Evolutionary conservation across 768 basidiomycete species (phyloP).

Genomic region (Pleurotus sapidus): DNA sequence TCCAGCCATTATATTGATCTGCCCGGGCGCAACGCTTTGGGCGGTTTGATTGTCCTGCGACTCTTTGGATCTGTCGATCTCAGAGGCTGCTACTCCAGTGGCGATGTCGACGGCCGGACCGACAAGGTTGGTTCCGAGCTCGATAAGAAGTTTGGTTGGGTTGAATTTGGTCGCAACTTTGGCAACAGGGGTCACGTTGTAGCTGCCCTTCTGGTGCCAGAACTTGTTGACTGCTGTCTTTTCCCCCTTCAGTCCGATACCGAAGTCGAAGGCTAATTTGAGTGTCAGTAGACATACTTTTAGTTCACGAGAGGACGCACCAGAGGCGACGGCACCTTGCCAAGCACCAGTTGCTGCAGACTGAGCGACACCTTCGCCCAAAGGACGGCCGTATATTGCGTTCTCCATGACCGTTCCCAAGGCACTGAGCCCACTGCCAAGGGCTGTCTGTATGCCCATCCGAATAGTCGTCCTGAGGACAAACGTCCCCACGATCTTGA

Average conservation of each 20-base stretch:
- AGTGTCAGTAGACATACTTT: no score
- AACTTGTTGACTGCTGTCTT: neutral
- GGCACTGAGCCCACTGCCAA: neutral
- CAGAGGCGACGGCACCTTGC: neutral
- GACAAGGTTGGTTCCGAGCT: neutral
- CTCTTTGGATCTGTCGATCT: no score
- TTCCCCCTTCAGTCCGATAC: neutral
- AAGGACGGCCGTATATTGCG: neutral
- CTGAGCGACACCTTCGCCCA: neutral
- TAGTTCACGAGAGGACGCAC: neutral
- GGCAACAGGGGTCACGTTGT: neutral
- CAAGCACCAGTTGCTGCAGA: conserved; percentile 1
- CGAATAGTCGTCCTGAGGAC: neutral
- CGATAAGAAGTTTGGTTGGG: neutral
- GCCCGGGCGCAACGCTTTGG: no score
- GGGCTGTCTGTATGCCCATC: neutral
- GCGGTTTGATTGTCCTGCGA: neutral
- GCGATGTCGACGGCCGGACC: no score
- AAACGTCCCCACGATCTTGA: neutral
- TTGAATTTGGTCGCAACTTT: neutral
- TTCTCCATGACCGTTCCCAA: neutral
- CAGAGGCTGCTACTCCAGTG: no score
- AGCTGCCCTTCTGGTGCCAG: neutral
- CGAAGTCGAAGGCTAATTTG: neutral
- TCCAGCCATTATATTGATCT: neutral